These are phyloP conservation scores for carrot (Daucus carota) DNA, from an alignment of 129 eudicot species.

Conservation along the genomic window DH1_v3.0 NC_030385.2:1317501-1318000, in stretches of 20 bases:
- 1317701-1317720: constrained; percentile 57
- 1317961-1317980: constrained; percentile 58
- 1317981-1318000: constrained; percentile 58
- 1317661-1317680: constrained; percentile 60
- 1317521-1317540: constrained; percentile 96
- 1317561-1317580: constrained; percentile 78
- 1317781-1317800: constrained; percentile 9
- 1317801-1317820: constrained; percentile 78
- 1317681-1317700: constrained; percentile 77
- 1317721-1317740: not conserved
- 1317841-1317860: constrained; percentile 48
- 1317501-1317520: constrained; percentile 71
- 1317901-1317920: constrained; percentile 60
- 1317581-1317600: constrained; percentile 51
- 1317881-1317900: constrained; percentile 55
- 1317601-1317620: constrained; percentile 60
- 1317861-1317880: constrained; percentile 46
- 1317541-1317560: constrained; percentile 79
- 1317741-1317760: not conserved
- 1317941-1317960: constrained; percentile 54
- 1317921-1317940: constrained; percentile 59
- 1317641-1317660: constrained; percentile 32
- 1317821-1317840: constrained; percentile 48
- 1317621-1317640: constrained; percentile 62
- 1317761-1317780: not conserved